phyloP scores from a whole-genome alignment of 2,329 filamentous ascomycete species.

The Fusarium gaditjirri region DNA sequence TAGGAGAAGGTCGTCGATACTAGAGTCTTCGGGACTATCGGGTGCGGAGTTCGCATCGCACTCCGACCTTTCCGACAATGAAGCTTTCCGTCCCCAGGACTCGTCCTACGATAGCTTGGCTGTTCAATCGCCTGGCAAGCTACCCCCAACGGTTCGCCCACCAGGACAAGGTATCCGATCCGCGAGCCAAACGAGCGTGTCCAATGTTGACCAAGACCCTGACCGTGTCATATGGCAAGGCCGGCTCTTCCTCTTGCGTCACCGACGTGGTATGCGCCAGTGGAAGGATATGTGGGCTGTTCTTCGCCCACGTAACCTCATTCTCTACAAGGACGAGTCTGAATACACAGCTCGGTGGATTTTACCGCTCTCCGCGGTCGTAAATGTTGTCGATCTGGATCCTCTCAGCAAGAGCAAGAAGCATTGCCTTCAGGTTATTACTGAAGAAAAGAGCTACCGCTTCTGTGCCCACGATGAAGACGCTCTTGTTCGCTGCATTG shows the following conservation, averaged over 20 bases:
- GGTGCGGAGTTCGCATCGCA: slow-evolving; percentile 78
- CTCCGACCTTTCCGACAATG: slow-evolving; percentile 86
- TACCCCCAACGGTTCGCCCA: slow-evolving; percentile 29
- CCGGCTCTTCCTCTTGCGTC: slow-evolving; percentile 85
- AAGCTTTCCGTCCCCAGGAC: slow-evolving; percentile 60
- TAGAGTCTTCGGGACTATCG: slow-evolving; percentile 72
- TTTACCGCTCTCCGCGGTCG: slow-evolving; percentile 79
- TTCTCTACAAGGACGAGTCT: slow-evolving; percentile 90
- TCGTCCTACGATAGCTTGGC: slow-evolving; percentile 64
- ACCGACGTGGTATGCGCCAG: slow-evolving; percentile 83
- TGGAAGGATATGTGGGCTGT: slow-evolving; percentile 98
- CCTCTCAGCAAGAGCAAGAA: slow-evolving; percentile 85
- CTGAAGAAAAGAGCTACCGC: slow-evolving; percentile 85
- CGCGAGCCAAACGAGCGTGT: slow-evolving; percentile 70
- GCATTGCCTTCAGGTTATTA: slow-evolving; percentile 91
- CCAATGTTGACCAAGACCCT: slow-evolving; percentile 68
- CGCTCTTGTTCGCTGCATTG: slow-evolving; percentile 82
- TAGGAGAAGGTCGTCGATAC: slow-evolving; percentile 68
- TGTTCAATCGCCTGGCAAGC: slow-evolving; percentile 50
- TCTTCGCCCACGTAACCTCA: slow-evolving; percentile 83
- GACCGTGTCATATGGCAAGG: slow-evolving; percentile 96
- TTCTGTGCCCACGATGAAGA: slow-evolving; percentile 86
- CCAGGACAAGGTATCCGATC: slow-evolving; percentile 61
- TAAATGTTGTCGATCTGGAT: slow-evolving; percentile 93
- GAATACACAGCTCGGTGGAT: slow-evolving; percentile 91